Percentiles rank a stretch among this genome's conserved stretches.
Conservation (phyloP, 2,329 filamentous ascomycete genomes). For the Penicillium thymicola region DNA sequence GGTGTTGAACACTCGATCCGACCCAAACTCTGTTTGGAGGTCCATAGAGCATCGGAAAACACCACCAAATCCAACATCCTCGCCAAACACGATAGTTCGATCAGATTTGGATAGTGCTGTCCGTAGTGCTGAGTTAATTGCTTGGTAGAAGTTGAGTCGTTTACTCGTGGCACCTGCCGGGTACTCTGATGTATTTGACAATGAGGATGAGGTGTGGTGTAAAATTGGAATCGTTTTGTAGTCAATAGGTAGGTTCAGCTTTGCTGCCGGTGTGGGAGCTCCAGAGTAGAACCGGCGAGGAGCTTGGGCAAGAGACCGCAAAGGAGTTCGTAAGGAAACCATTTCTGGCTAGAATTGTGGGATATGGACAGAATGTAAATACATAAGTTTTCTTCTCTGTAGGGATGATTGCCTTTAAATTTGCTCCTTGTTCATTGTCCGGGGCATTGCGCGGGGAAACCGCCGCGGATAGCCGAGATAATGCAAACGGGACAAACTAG, state of each 20-base stretch:
- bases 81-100: conserved; percentile 85
- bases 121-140: conserved; percentile 84
- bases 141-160: conserved; percentile 89
- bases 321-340: conserved; percentile 14
- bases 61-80: conserved; percentile 95
- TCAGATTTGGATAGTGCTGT: conserved; percentile 81
- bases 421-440: conserved; percentile 11
- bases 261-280: conserved; percentile 47
- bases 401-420: conserved; percentile 12
- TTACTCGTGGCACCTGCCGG: conserved; percentile 69
- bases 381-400: neutral
- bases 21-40: conserved; percentile 80
- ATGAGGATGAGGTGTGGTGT: conserved; percentile 70
- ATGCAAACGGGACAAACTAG: conserved; percentile 17
- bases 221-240: conserved; percentile 79
- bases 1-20: conserved; percentile 91
- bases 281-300: conserved; percentile 45
- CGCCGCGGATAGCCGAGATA: conserved; percentile 28
- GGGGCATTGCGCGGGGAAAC: conserved; percentile 24
- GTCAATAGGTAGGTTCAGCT: conserved; percentile 82
- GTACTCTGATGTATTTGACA: conserved; percentile 70
- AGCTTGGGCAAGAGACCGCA: conserved; percentile 16
- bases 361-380: neutral
- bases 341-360: conserved; percentile 6
- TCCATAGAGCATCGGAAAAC: conserved; percentile 95